Base-by-base conservation (phyloP, 495 filamentous ascomycete genomes). In the Diplogelasinospora grovesii region DNA sequence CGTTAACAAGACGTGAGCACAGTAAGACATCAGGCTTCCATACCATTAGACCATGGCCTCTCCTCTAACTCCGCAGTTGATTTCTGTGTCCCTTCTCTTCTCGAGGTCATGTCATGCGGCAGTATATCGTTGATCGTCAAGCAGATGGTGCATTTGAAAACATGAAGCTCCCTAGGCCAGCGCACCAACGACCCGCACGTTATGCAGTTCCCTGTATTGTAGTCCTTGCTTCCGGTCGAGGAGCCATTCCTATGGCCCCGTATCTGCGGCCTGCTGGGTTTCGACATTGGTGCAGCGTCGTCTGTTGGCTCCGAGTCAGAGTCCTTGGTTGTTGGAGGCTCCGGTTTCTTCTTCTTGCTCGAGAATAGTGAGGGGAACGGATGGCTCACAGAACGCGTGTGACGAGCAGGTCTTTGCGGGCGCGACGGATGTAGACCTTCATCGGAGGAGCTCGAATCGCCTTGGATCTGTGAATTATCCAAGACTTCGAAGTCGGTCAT, bases 91-190 rank as follows among this genome's bases (percentile, higher is more conserved):
- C 38, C 41, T n/a, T 47, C 55, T 21, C 33, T 28, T 25, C 36
- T 39, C 0, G 24, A 22, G 6, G 40, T 49, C 14, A 50, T 38
- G 25, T 41, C 47, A 31, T 38, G 46, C 9, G 77, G 77, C 43
- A 77, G 74, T 33, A 95, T 55, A 54, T 95, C 89, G 50, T 92
- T 95, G 51, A 96, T 77, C 33, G 84, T 94, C 50, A 87, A 65
- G 60, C 89, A 96, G 33, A 83, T 78, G 22, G 85, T 83, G 61
- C 89, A 96, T 49, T 86, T 74, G 63, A 89, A 95, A 28, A 82
- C 70, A 19, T 74, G 73, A 48, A 90, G 56, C 41, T 81, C 71
- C 43, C 72, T 75, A n/a, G 89, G 88, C 85, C 88, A 95, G 34
- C 81, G 79, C 33, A 95, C 78, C 27, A 78, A 76, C 34, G 82